A percentile compares a stretch with the other conserved stretches of the same genome.
phyloP scores from a whole-genome alignment of 495 filamentous ascomycete species.

The Podospora appendiculata region DNA sequence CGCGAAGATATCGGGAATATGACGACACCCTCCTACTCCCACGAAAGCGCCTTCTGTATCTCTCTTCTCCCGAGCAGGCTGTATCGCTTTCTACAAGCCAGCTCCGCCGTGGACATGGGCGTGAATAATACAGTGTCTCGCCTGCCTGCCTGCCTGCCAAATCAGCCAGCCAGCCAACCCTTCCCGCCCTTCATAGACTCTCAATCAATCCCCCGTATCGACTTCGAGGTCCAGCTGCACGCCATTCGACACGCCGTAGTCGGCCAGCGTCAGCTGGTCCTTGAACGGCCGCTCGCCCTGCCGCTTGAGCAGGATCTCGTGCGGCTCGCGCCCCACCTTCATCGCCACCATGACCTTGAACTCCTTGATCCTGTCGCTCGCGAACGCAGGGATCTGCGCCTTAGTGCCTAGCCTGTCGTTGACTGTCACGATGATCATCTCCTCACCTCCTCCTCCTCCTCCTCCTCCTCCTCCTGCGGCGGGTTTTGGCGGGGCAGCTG shows the following conservation, averaged over 20 bases:
- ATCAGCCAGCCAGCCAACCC: too few species aligned
- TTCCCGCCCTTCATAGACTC: too few species aligned
- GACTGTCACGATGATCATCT: constrained; percentile 86
- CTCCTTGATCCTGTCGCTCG: constrained; percentile 69
- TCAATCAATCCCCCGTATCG: constrained; percentile 62
- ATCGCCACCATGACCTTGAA: constrained; percentile 90
- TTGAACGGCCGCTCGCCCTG: constrained; percentile 91
- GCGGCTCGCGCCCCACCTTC: constrained; percentile 74
- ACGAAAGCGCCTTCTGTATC: too few species aligned
- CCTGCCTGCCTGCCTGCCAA: too few species aligned
- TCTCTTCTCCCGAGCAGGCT: too few species aligned
- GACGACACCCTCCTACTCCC: too few species aligned
- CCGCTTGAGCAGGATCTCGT: constrained; percentile 85
- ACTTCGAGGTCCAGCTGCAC: constrained; percentile 85
- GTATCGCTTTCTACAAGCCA: too few species aligned
- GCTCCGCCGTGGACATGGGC: too few species aligned
- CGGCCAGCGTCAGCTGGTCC: constrained; percentile 74
- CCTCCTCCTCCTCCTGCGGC: constrained; percentile 14
- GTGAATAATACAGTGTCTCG: too few species aligned
- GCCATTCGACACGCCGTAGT: constrained; percentile 85
- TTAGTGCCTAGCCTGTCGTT: constrained; percentile 91
- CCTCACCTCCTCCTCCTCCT: constrained; percentile 45
- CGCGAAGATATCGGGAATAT: too few species aligned
- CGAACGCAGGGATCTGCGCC: constrained; percentile 78
- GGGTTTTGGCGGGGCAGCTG: constrained; percentile 9